These are phyloP conservation scores for Micromonas commoda DNA, from an alignment of 139 green algal species.

Conservation along the genomic window DNA sequence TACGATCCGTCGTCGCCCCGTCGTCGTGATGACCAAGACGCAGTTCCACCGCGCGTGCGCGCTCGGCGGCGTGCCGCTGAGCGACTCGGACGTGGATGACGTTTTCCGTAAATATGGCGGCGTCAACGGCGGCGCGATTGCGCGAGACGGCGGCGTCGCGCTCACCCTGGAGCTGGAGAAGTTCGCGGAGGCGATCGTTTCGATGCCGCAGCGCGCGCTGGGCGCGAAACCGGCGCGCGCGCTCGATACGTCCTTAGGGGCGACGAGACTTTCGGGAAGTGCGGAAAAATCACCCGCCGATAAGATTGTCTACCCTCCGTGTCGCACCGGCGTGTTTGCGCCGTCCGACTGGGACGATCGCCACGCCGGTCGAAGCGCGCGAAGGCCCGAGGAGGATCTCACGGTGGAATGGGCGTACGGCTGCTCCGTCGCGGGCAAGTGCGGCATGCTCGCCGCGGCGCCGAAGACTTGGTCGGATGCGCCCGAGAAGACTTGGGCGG, in stretches of 20 bases:
- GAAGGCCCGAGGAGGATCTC: slow-evolving; percentile 55
- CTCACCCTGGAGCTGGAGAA: neutral
- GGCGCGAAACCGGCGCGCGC: no score
- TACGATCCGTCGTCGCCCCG: no score
- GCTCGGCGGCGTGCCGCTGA: neutral
- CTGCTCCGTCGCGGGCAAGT: slow-evolving; percentile 30
- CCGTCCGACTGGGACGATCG: slow-evolving; percentile 50
- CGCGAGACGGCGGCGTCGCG: no score
- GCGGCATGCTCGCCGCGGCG: neutral
- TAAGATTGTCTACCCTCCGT: slow-evolving; percentile 61
- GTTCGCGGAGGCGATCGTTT: neutral
- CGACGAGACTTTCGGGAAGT: no score
- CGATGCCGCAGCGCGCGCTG: neutral
- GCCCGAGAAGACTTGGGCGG: neutral
- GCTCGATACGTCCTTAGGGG: no score
- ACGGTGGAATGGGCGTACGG: slow-evolving; percentile 62
- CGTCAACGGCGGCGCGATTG: neutral
- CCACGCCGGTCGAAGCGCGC: slow-evolving; percentile 47
- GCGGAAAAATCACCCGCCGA: no score
- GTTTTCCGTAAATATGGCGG: neutral
- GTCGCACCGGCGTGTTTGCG: slow-evolving; percentile 58
- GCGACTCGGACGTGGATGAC: neutral
- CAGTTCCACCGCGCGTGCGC: neutral
- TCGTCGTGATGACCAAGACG: neutral
- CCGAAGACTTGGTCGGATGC: neutral